Conservation (phyloP, 768 basidiomycete genomes). For the Lanmaoa pseudosensibilis region DNA sequence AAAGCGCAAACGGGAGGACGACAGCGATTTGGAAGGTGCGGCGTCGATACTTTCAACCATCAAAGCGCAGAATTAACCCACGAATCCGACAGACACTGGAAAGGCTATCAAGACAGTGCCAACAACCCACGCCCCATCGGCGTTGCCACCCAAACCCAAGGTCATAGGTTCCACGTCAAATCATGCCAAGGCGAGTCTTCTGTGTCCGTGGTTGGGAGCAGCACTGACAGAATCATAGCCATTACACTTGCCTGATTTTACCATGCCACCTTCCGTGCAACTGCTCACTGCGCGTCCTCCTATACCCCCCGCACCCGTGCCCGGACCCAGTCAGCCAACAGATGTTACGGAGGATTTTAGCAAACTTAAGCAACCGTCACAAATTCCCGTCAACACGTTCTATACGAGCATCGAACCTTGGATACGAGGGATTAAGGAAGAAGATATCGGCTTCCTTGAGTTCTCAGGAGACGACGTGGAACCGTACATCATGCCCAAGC, state of each 20-base stretch:
- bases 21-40: constrained; percentile 71
- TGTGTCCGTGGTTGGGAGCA: background rate
- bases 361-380: constrained; percentile 73
- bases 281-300: constrained; percentile 64
- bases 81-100: constrained; percentile 42
- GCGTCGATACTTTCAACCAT: constrained; percentile 15
- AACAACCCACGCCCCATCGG: constrained; percentile 39
- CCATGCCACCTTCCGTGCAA: constrained; percentile 47
- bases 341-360: constrained; percentile 91
- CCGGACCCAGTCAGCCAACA: constrained; percentile 81
- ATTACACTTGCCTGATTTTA: constrained; percentile 57
- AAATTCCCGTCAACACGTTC: constrained; percentile 72
- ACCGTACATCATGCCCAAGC: constrained; percentile 80
- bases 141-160: constrained; percentile 57
- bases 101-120: constrained; percentile 63
- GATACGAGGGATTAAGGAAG: constrained; percentile 86
- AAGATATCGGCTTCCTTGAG: constrained; percentile 92
- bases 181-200: constrained; percentile 49
- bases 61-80: constrained; percentile 6
- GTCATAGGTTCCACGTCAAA: constrained; percentile 43
- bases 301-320: constrained; percentile 58
- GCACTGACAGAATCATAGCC: constrained; percentile 26
- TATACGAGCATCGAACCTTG: constrained; percentile 89
- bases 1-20: constrained; percentile 79
- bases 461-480: constrained; percentile 90